These are phyloP conservation scores for Puccinia horiana DNA, from an alignment of 1,284 basidiomycete species.

Conservation along the genomic window DNA sequence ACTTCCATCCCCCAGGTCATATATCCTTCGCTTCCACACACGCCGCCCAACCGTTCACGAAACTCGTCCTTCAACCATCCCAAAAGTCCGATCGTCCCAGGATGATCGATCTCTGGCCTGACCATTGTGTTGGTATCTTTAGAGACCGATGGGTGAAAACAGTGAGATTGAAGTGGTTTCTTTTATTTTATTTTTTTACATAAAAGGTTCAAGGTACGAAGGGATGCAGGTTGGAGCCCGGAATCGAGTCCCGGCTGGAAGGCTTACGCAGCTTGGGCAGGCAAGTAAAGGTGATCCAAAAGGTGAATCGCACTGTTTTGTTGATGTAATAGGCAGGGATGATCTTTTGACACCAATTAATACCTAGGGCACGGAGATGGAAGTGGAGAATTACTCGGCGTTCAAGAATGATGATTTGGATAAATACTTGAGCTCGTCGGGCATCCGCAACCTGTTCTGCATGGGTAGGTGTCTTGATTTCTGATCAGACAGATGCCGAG, in stretches of 20 bases:
- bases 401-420: constrained; percentile 25
- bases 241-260: constrained; percentile 11
- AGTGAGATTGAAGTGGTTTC: not conserved
- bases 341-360: not conserved
- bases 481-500: no score
- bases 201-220: constrained; percentile 33
- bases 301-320: not conserved
- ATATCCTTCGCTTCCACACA: constrained; percentile 67
- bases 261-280: not conserved
- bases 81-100: constrained; percentile 4
- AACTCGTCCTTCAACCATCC: constrained; percentile 58
- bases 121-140: constrained; percentile 62
- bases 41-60: constrained; percentile 60
- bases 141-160: no score
- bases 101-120: constrained; percentile 65
- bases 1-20: constrained; percentile 65
- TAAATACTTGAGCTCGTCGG: not conserved
- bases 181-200: not conserved
- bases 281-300: not conserved
- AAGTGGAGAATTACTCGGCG: constrained; percentile 25
- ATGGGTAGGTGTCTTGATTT: constrained; percentile 5
- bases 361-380: not conserved
- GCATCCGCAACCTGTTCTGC: constrained; percentile 5
- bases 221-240: constrained; percentile 25
- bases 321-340: not conserved